These are phyloP conservation scores for Beauveria asiatica DNA, from an alignment of 2,329 filamentous ascomycete genomes.

Conservation along the genomic window DNA sequence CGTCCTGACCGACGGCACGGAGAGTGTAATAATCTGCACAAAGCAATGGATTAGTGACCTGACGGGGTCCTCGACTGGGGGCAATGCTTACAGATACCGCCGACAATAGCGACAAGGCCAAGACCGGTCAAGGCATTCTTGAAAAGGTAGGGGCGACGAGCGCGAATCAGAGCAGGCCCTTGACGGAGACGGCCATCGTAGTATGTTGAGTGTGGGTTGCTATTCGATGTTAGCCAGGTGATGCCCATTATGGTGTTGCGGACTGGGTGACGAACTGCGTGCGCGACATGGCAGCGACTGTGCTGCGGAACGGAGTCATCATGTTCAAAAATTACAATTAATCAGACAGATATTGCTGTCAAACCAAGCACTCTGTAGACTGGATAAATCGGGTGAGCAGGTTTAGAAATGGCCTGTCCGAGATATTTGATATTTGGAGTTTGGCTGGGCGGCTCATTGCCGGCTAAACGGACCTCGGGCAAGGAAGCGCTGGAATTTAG, in stretches of 20 bases:
- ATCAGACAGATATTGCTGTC: neutral
- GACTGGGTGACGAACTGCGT: constrained; percentile 1
- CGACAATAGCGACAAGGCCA: constrained; percentile 65
- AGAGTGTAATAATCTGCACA: constrained; percentile 54
- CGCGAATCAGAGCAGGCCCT: constrained; percentile 81
- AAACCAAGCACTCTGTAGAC: neutral
- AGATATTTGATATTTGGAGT: constrained; percentile 1
- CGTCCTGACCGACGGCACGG: constrained; percentile 83
- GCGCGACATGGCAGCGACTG: constrained; percentile 3
- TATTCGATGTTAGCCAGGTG: constrained; percentile 19
- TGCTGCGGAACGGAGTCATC: neutral
- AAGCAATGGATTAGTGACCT: constrained; percentile 13
- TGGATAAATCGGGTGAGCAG: neutral
- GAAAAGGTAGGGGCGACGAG: constrained; percentile 82
- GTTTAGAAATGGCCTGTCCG: neutral
- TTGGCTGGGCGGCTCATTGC: constrained; percentile 6
- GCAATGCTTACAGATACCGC: constrained; percentile 69
- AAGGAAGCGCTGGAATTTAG: neutral
- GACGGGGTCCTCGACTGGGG: neutral
- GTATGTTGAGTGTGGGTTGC: constrained; percentile 57
- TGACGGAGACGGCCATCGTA: constrained; percentile 84
- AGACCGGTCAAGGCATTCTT: constrained; percentile 79
- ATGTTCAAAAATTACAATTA: neutral
- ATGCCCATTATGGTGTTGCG: neutral
- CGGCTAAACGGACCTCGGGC: constrained; percentile 4